Evolutionary conservation across 208 protist genomes (phyloP), one percentile per base, ranked within the genome.

Genomic region (Trypanosoma congolense): DNA sequence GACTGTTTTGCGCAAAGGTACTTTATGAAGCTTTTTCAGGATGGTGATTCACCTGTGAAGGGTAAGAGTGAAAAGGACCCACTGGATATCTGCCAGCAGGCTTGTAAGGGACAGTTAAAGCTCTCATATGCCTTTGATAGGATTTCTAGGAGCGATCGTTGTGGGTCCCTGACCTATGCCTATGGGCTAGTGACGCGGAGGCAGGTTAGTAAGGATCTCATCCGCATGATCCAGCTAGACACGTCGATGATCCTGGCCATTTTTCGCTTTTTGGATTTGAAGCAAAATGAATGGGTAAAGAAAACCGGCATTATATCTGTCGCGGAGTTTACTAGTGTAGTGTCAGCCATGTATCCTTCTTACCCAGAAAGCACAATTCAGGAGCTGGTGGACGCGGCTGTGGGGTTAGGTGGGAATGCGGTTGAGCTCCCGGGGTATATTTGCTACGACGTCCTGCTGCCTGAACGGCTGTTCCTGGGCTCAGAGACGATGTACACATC

Each of bases 61-160:
- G 8, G 4, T 12, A 19, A 46, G 0, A 16, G 14, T 16, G 14
- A 18, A 26, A 26, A 36, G 19, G 19, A 28, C 21, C 3, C 41
- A 24, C 41, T 12, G 24, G 36, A 51, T n/a, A n/a, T n/a, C n/a
- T n/a, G n/a, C n/a, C n/a, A n/a, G 26, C 19, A 14, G 28, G 4
- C 26, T 36, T 28, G 36, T 8, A 18, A 56, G n/a, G 66, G 76
- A 28, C 73, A 61, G 9, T 45, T 88, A 45, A 63, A 65, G 22
- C 56, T 88, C 21, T 69, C 79, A 46, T 93, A 93, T 56, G 67
- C 74, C 3, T 44, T 93, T 21, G 74, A 93, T 43, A 57, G 52
- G 0, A 55, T 77, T 48, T 87, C 77, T 30, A 61, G 30, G 28
- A 70, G 78, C 51, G 28, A 40, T 31, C 54, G 60, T 28, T 74